phyloP scores from a whole-genome alignment of 1,139 yeast genomes.

The Lizanozyma gosingica region DNA sequence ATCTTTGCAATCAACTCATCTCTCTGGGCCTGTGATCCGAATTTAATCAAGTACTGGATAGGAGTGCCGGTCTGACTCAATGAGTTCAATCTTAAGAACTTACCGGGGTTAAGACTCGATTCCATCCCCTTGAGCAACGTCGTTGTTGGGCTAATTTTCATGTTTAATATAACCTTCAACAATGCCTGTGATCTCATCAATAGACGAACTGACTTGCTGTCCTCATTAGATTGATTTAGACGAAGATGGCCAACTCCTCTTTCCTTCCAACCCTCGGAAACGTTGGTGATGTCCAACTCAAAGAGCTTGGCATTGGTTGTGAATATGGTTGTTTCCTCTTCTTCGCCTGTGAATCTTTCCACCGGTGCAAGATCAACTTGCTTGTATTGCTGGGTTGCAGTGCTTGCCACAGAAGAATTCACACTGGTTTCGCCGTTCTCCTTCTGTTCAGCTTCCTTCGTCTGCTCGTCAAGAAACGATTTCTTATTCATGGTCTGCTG shows the following conservation, averaged over 20 bases:
- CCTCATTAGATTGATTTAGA: slow-evolving; percentile 48
- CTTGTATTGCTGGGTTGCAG: slow-evolving; percentile 29
- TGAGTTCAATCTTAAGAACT: slow-evolving; percentile 62
- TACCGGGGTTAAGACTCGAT: slow-evolving; percentile 71
- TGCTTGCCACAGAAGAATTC: not conserved
- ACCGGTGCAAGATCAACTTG: slow-evolving; percentile 46
- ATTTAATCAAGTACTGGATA: slow-evolving; percentile 73
- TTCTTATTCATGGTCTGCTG: slow-evolving; percentile 39
- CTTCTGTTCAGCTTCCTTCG: slow-evolving; percentile 7
- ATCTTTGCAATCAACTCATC: slow-evolving; percentile 38
- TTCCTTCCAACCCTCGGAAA: slow-evolving; percentile 86
- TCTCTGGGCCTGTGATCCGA: slow-evolving; percentile 55
- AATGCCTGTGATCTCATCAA: slow-evolving; percentile 92
- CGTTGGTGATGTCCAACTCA: slow-evolving; percentile 55
- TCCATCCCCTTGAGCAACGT: slow-evolving; percentile 72
- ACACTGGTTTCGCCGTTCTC: slow-evolving; percentile 1
- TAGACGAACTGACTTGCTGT: slow-evolving; percentile 37
- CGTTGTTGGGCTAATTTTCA: slow-evolving; percentile 50
- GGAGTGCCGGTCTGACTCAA: slow-evolving; percentile 50
- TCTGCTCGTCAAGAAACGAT: slow-evolving; percentile 43
- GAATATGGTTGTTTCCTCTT: slow-evolving; percentile 63
- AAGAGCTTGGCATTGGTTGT: slow-evolving; percentile 73
- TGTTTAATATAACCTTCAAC: slow-evolving; percentile 72
- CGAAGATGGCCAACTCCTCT: slow-evolving; percentile 86
- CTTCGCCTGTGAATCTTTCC: slow-evolving; percentile 80